A percentile compares a stretch with the other conserved stretches of the same genome.
phyloP scores from a whole-genome alignment of 805 yeast species.

The Sugiyamaella boreocaroliniensis region DNA sequence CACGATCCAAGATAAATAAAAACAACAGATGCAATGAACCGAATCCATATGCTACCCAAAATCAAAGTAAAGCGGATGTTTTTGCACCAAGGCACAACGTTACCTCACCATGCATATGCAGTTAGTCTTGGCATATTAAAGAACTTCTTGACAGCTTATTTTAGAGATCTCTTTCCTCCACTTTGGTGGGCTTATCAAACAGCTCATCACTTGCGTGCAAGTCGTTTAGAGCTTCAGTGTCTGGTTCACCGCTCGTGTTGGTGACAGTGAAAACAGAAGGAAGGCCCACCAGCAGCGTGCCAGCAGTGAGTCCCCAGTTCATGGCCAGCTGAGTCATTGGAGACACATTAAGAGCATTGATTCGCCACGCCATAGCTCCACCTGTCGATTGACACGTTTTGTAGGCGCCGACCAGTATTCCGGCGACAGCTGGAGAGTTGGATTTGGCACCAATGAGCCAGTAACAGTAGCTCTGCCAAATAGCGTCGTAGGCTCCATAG shows the following conservation, averaged over 20 bases:
- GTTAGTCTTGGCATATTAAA: too few species aligned
- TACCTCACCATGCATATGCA: too few species aligned
- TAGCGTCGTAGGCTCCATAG: constrained; percentile 53
- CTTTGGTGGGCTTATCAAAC: too few species aligned
- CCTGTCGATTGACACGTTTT: constrained; percentile 58
- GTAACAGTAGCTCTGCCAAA: constrained; percentile 51
- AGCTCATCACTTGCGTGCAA: too few species aligned
- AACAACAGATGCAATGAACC: too few species aligned
- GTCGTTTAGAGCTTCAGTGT: background rate
- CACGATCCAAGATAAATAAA: too few species aligned
- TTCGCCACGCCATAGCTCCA: constrained; percentile 56
- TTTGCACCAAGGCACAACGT: too few species aligned
- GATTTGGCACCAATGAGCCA: constrained; percentile 55
- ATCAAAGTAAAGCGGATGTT: too few species aligned
- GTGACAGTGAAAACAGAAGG: constrained; percentile 39
- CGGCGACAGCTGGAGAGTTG: constrained; percentile 47
- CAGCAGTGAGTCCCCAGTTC: constrained; percentile 47
- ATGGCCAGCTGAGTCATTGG: constrained; percentile 42
- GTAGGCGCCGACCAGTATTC: constrained; percentile 53
- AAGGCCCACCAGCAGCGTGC: constrained; percentile 41
- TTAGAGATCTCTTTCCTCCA: too few species aligned
- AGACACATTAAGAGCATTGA: constrained; percentile 37
- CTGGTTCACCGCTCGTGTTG: constrained; percentile 34
- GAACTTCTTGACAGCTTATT: too few species aligned
- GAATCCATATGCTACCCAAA: too few species aligned